phyloP scores from a whole-genome alignment of 1,284 basidiomycete species.

The Pseudozyma sp. region DNA sequence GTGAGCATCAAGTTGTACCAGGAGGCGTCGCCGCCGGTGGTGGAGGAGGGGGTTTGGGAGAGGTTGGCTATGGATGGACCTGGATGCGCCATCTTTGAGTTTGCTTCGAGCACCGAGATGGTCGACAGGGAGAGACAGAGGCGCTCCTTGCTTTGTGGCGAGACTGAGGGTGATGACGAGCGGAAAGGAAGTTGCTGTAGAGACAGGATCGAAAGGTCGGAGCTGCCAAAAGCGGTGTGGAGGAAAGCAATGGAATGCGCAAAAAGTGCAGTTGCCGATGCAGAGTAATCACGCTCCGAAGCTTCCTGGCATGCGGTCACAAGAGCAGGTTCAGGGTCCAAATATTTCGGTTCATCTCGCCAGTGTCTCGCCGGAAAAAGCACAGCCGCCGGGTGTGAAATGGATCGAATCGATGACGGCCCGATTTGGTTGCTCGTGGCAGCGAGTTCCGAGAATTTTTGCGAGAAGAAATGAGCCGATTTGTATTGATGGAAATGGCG shows the following conservation, averaged over 20 bases:
- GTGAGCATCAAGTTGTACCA: slow-evolving; percentile 66
- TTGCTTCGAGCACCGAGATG: not conserved
- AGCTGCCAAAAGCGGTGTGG: not conserved
- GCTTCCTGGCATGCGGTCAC: not conserved
- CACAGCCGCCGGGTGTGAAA: not conserved
- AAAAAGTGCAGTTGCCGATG: slow-evolving; percentile 14
- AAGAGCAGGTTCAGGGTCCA: not conserved
- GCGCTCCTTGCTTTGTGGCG: not conserved
- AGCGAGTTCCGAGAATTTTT: slow-evolving; percentile 25
- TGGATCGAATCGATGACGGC: not conserved
- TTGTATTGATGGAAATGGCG: not conserved
- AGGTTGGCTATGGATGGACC: slow-evolving; percentile 44
- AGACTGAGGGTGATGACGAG: not conserved
- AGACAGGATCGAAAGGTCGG: not conserved
- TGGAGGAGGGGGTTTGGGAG: slow-evolving; percentile 43
- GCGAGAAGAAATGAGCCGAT: slow-evolving; percentile 4
- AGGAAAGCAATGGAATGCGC: slow-evolving; percentile 7
- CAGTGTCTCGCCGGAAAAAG: not conserved
- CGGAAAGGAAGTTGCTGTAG: too few species aligned
- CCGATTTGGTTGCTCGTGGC: not conserved
- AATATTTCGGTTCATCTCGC: slow-evolving; percentile 5
- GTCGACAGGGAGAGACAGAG: not conserved
- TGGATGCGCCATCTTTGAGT: slow-evolving; percentile 16
- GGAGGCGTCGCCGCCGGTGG: slow-evolving; percentile 32
- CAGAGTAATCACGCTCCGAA: not conserved